Evolutionary conservation across 208 protist species (phyloP).

Genomic region (Lotmaria passim): DNA sequence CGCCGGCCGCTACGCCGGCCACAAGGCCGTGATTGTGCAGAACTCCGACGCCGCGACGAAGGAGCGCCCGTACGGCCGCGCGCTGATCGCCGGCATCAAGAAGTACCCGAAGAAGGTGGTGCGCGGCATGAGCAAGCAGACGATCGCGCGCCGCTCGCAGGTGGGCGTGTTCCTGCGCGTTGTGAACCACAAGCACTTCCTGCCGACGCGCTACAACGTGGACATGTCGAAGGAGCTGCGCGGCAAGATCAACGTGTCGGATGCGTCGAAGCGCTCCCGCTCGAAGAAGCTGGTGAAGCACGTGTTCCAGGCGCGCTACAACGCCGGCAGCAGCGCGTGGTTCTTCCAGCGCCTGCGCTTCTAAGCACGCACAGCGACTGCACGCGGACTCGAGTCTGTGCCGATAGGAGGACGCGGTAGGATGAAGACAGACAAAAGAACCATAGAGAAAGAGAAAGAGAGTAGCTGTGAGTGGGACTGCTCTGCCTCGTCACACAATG

Average conservation of each 20-base stretch:
- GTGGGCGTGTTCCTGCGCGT: constrained; percentile 97
- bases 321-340: constrained; percentile 97
- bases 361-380: neutral
- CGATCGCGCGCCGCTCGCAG: constrained; percentile 90
- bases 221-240: constrained; percentile 91
- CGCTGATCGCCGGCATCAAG: constrained; percentile 96
- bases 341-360: constrained; percentile 95
- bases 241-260: constrained; percentile 92
- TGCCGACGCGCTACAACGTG: constrained; percentile 97
- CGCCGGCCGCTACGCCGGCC: constrained; percentile 97
- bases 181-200: constrained; percentile 99
- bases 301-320: constrained; percentile 96
- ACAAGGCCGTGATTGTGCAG: constrained; percentile 98
- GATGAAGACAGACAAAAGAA: no score
- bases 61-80: constrained; percentile 94
- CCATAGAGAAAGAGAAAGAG: neutral
- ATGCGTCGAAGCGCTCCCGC: constrained; percentile 89
- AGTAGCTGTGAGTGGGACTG: no score
- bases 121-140: constrained; percentile 95
- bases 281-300: constrained; percentile 84
- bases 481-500: no score
- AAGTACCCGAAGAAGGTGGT: constrained; percentile 96
- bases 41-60: constrained; percentile 92
- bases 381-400: neutral
- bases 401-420: no score